Conservation (phyloP, 768 basidiomycete genomes). For the Sarcodon sp. region DNA sequence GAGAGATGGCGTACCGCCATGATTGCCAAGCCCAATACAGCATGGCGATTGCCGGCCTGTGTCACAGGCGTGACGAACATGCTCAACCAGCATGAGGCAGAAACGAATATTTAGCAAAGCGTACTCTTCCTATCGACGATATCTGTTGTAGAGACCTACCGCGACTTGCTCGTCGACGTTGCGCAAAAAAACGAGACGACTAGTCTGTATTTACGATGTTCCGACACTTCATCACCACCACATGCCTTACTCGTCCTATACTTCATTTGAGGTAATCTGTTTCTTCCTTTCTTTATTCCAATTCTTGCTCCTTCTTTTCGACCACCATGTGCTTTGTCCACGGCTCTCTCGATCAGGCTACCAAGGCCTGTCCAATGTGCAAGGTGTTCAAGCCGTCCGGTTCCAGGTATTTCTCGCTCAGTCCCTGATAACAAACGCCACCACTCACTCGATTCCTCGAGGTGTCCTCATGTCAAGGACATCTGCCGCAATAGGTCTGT, state of each 20-base stretch:
- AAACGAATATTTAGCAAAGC: too few relatives aligned
- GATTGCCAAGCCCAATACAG: slow-evolving; percentile 10
- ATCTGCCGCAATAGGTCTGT: slow-evolving; percentile 61
- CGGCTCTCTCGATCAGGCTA: slow-evolving; percentile 56
- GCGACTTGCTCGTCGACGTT: too few relatives aligned
- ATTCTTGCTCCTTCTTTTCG: slow-evolving; percentile 9
- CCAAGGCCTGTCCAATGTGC: slow-evolving; percentile 71
- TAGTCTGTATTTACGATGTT: slow-evolving; percentile 19
- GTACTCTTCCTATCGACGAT: too few relatives aligned
- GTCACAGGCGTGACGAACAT: too few relatives aligned
- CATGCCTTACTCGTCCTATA: too few relatives aligned
- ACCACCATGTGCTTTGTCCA: slow-evolving; percentile 59
- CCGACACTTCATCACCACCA: slow-evolving; percentile 16
- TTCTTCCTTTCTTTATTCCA: slow-evolving; percentile 11
- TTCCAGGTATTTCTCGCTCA: slow-evolving; percentile 30
- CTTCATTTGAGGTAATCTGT: neutral
- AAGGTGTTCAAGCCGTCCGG: slow-evolving; percentile 58
- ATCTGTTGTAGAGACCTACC: too few relatives aligned
- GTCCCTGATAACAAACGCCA: slow-evolving; percentile 5
- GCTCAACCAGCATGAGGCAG: too few relatives aligned
- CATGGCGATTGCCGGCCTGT: too few relatives aligned
- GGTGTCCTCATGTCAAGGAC: slow-evolving; percentile 68
- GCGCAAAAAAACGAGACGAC: slow-evolving; percentile 19
- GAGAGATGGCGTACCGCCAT: too few relatives aligned
- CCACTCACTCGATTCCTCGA: slow-evolving; percentile 19